Evolutionary conservation across 192 early-diverging fungal species (phyloP).

Genomic region (Phlyctochytrium planicorne): DNA sequence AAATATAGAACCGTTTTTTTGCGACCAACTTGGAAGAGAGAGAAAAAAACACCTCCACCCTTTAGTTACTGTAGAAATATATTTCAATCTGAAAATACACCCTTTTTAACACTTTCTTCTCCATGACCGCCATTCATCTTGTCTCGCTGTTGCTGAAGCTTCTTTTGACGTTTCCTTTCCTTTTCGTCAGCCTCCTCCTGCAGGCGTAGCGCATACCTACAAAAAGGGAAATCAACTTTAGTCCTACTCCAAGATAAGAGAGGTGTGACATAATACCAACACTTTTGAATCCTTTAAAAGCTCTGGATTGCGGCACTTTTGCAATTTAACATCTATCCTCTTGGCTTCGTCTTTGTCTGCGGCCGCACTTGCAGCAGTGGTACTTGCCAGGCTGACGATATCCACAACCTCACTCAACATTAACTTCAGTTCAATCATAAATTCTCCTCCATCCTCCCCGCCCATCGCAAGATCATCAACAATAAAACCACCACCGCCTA

Average conservation of each 20-base stretch:
- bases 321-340: constrained; percentile 30
- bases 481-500: constrained; percentile 9
- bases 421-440: constrained; percentile 14
- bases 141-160: constrained; percentile 7
- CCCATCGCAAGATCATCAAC: constrained; percentile 6
- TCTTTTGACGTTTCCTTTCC: constrained; percentile 22
- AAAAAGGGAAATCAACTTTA: neutral
- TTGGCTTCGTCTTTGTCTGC: constrained; percentile 18
- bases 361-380: constrained; percentile 20
- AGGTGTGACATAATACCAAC: constrained; percentile 22
- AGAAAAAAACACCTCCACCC: too few relatives aligned
- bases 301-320: constrained; percentile 38
- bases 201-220: constrained; percentile 6
- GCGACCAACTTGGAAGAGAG: too few relatives aligned
- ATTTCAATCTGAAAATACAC: too few relatives aligned
- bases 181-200: constrained; percentile 13
- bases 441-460: constrained; percentile 12
- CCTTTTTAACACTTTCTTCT: too few relatives aligned
- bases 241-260: neutral
- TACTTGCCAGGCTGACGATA: constrained; percentile 3
- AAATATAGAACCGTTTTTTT: too few relatives aligned
- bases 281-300: constrained; percentile 27
- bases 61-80: too few relatives aligned
- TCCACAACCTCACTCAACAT: constrained; percentile 25
- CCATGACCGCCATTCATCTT: too few relatives aligned